phyloP scores from a whole-genome alignment of 2,329 filamentous ascomycete genomes.

The Alternaria rosae region DNA sequence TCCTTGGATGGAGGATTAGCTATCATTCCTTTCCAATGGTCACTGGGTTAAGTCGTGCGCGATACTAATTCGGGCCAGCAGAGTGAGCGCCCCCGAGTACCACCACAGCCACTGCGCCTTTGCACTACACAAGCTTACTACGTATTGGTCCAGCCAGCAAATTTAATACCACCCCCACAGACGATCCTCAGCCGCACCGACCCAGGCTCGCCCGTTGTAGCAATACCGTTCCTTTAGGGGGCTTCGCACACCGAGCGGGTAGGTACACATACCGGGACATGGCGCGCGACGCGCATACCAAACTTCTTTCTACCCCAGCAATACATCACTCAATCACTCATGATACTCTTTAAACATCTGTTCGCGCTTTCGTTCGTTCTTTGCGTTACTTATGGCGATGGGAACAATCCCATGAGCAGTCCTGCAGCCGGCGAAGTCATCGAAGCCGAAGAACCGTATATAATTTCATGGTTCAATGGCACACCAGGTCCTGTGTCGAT shows the following conservation, averaged over 20 bases:
- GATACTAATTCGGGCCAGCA: neutral
- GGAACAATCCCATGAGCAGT: neutral
- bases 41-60: neutral
- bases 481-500: neutral
- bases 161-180: neutral
- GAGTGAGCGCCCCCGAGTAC: neutral
- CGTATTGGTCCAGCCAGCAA: neutral
- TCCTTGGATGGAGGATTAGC: neutral
- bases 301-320: fast-evolving
- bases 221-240: neutral
- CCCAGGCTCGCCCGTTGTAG: fast-evolving
- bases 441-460: neutral
- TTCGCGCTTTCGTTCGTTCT: no score
- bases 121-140: neutral
- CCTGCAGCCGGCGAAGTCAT: neutral
- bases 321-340: neutral
- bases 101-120: neutral
- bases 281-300: neutral
- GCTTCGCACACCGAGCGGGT: neutral
- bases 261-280: neutral
- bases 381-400: neutral
- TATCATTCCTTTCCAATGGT: neutral
- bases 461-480: neutral
- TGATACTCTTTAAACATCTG: neutral
- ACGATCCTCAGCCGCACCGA: neutral